A percentile compares a stretch with the other conserved stretches of the same genome.
Evolutionary conservation across 2,329 filamentous ascomycete species (phyloP).

Genomic region (Microascus cirrosus): DNA sequence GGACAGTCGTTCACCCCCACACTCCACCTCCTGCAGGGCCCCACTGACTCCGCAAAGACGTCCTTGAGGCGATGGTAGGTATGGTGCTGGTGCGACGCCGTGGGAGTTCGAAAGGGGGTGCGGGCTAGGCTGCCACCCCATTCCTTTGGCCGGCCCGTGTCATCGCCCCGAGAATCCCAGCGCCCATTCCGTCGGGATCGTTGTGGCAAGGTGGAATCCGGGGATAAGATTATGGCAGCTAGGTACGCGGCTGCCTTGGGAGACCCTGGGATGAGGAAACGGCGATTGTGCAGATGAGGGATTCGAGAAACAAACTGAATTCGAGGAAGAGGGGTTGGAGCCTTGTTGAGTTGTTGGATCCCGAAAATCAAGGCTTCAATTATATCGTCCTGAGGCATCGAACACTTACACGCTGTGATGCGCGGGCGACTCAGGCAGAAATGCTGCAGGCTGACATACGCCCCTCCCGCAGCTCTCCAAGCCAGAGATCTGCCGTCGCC

Average conservation of each 20-base stretch:
- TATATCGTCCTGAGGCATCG: conserved; percentile 3
- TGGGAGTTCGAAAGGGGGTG: background rate
- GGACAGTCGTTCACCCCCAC: too few species aligned
- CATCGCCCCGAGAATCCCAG: background rate
- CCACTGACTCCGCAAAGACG: background rate
- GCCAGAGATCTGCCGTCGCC: too few species aligned
- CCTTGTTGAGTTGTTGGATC: background rate
- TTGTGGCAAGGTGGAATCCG: background rate
- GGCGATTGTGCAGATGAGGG: background rate
- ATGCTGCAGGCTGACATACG: background rate
- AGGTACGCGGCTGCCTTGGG: background rate
- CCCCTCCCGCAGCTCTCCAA: too few species aligned
- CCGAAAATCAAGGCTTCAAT: conserved; percentile 4
- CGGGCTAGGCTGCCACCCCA: background rate
- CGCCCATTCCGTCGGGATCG: background rate
- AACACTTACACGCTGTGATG: background rate
- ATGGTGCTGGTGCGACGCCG: background rate
- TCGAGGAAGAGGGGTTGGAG: background rate
- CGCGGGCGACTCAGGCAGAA: background rate
- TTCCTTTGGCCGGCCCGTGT: background rate
- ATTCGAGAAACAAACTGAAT: background rate
- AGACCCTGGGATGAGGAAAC: background rate
- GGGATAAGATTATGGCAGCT: background rate
- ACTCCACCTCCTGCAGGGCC: too few species aligned
- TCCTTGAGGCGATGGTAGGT: background rate